Evolutionary conservation across 2,329 filamentous ascomycete genomes (phyloP), one percentile per base, ranked within the genome.

Genomic region (Cytospora piceae): DNA sequence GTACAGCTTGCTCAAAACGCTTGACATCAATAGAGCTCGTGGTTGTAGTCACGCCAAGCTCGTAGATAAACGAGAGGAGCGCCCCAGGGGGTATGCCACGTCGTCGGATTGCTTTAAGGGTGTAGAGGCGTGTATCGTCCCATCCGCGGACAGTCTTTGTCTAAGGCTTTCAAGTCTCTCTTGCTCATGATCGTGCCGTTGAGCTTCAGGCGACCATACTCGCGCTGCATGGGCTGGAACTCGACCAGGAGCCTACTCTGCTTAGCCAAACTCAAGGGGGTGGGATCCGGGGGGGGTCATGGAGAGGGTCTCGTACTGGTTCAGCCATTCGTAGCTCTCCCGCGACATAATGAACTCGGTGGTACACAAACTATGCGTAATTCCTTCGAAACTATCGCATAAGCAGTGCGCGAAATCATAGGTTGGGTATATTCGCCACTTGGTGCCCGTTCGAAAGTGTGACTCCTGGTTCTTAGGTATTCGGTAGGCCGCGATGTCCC

Each of bases 341-440:
- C 94, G 83, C 24, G 91, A 90, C 60, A 92, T 87, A 70, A 94
- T 88, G 73, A 98, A 97, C 76, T 98, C 95, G 1, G 91, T 94
- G 0, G 95, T 98, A 76, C 94, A 98, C 24, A 98, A 82, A 17
- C 90, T 94, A 80, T 97, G 94, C 0, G 94, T 94, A 72, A 98
- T 95, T 20, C 86, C 86, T 77, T 98, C 94, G 69, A 97, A 92
- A 71, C 91, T 94, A 82, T 98, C 94, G 72, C 92, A 94, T 31
- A 97, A 82, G 77, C 92, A 96, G 80, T 96, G 92, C 0, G 90
- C 90, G 74, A 95, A 96, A 76, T 97, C 94, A 74, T 97, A 97
- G 0, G 94, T 96, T 0, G 94, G 94, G 75, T 97, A 97, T 68
- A 97, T 96, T 77, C 88, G 90, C 93, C 94, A 97, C 74, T 90